Base-by-base conservation (phyloP, 139 green algal genomes). In the Medakamo hakoo region DNA sequence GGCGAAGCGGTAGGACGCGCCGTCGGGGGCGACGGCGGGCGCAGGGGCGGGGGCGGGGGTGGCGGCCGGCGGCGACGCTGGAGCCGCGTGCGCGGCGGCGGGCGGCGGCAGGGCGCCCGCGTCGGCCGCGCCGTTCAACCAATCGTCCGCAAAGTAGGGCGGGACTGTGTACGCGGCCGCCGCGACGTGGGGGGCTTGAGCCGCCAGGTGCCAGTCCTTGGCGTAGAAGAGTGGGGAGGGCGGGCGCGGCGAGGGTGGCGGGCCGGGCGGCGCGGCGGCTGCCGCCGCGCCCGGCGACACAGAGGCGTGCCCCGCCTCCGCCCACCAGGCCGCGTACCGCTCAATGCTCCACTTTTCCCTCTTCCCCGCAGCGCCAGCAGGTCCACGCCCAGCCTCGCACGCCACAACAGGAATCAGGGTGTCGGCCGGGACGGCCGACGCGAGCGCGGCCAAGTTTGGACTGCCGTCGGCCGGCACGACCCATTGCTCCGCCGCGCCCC, bases 131-230 rank as follows among this genome's bases (percentile, higher is more conserved):
- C 72, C 75, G 66, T 96, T 96, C 21, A 96, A 74, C 89, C 89
- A 96, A 64, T 96, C 89, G 18, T 92, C 79, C 0, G 28, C 18
- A 68, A 92, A 94, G 66, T 74, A 87, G 1, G 32, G 2, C 0
- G 87, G 88, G 4, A 62, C 67, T 0, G 57, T 26, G 73, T 94
- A 94, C 40, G 16, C 9, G 0, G 80, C n/a, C n/a, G n/a, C n/a
- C n/a, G n/a, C n/a, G n/a, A n/a, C 80, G 65, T 82, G 67, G 49
- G 68, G 49, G 4, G 24, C 4, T 4, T 79, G 78, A 59, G 83
- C 64, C 0, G 68, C 74, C 68, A 95, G 82, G 78, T 96, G 88
- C 80, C 81, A 96, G 73, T 96, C 88, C 67, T 96, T 95, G 25
- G 88, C 63, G 61, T 95, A 95, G 49, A 81, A 67, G 24, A 79